Evolutionary conservation across 192 early-diverging fungal genomes (phyloP).

Genomic region (Mortierella hygrophila): DNA sequence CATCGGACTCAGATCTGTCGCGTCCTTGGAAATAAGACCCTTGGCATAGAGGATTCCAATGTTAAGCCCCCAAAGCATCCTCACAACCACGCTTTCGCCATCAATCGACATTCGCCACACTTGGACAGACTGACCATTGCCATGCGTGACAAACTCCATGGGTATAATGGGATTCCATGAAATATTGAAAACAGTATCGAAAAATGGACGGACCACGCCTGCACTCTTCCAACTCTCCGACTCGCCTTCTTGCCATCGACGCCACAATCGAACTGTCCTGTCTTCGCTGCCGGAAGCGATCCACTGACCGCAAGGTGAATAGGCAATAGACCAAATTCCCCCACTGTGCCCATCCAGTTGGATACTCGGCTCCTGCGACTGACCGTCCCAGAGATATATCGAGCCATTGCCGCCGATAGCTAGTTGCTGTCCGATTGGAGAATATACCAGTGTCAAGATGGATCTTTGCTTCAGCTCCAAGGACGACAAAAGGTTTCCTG

Average conservation of each 20-base stretch:
- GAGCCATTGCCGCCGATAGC: too few relatives aligned
- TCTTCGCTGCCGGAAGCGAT: not conserved
- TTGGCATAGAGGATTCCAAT: not conserved
- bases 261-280: not conserved
- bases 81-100: not conserved
- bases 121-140: not conserved
- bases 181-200: not conserved
- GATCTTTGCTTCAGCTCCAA: too few relatives aligned
- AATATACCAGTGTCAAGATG: too few relatives aligned
- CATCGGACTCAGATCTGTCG: not conserved
- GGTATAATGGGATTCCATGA: not conserved
- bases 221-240: not conserved
- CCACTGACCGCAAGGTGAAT: not conserved
- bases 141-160: not conserved
- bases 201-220: not conserved
- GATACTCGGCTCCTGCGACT: not conserved
- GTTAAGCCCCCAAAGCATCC: not conserved
- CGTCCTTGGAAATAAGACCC: not conserved
- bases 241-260: not conserved
- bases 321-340: not conserved
- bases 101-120: not conserved
- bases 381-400: not conserved
- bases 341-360: not conserved
- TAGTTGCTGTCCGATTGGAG: too few relatives aligned
- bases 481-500: too few relatives aligned